A percentile compares a stretch with the other conserved stretches of the same genome.
Evolutionary conservation across 148 eudicot species (phyloP).

Genomic region (Rhododendron griersonianum): DNA sequence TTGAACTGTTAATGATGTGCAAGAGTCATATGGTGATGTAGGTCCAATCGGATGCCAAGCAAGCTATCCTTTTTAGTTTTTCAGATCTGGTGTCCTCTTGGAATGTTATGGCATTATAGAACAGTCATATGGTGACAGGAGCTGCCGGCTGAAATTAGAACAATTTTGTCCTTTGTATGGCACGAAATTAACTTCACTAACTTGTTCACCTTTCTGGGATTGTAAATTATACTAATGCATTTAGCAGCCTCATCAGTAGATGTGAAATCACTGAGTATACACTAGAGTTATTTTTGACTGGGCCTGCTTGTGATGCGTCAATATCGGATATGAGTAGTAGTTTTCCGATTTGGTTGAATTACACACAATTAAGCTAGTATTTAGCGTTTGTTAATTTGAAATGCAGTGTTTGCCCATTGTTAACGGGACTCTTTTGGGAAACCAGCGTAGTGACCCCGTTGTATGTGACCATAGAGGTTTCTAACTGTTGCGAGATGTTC

Average conservation of each 20-base stretch:
- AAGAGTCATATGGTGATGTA: neutral
- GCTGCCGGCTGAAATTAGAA: neutral
- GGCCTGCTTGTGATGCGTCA: neutral
- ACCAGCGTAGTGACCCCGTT: too few relatives aligned
- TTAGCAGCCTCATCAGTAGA: neutral
- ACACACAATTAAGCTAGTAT: too few relatives aligned
- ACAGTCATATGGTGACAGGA: neutral
- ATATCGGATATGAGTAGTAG: neutral
- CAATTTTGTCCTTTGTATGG: neutral
- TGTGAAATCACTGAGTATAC: neutral
- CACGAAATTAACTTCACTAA: neutral
- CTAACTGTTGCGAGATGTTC: too few relatives aligned
- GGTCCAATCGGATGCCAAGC: too few relatives aligned
- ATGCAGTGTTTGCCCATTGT: too few relatives aligned
- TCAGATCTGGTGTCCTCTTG: too few relatives aligned
- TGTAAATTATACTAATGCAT: neutral
- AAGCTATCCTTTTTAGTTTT: too few relatives aligned
- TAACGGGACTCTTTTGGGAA: too few relatives aligned
- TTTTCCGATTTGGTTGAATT: neutral
- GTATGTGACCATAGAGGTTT: too few relatives aligned
- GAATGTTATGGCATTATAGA: too few relatives aligned
- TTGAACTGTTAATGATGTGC: neutral
- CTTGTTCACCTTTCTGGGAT: neutral
- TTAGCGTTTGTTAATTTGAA: too few relatives aligned
- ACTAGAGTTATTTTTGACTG: neutral